Conservation (phyloP, 1,284 basidiomycete species). For the Rhodotorula sp. region DNA sequence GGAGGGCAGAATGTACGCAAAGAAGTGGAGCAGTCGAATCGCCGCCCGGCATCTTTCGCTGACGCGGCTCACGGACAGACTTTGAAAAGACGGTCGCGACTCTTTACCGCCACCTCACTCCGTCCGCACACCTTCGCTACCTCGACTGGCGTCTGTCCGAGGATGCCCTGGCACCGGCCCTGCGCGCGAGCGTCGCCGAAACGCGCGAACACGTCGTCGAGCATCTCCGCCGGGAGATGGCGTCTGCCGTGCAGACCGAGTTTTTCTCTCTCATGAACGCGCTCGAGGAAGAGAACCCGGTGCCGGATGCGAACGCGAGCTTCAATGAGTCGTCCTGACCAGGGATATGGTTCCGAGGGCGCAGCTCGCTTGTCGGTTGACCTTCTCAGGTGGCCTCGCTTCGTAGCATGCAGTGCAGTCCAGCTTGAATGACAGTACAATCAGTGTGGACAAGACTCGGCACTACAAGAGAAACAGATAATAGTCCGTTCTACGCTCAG, state of each 20-base stretch:
- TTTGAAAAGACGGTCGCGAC: not conserved
- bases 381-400: not conserved
- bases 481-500: not conserved
- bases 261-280: not conserved
- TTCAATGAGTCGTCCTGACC: not conserved
- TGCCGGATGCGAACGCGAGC: not conserved
- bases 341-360: too few species aligned
- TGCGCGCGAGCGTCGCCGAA: not conserved
- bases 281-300: not conserved
- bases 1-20: not conserved
- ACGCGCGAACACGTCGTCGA: not conserved
- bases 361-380: not conserved
- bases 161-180: not conserved
- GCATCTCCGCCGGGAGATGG: not conserved
- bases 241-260: not conserved
- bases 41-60: not conserved
- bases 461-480: not conserved
- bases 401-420: not conserved
- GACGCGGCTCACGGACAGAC: not conserved
- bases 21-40: not conserved
- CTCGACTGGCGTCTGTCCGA: not conserved
- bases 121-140: conserved; percentile 5
- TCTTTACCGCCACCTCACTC: conserved; percentile 6
- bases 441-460: too few species aligned
- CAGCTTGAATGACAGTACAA: not conserved